Evolutionary conservation across 495 filamentous ascomycete species (phyloP).

Genomic region (Penicillium nucicola): DNA sequence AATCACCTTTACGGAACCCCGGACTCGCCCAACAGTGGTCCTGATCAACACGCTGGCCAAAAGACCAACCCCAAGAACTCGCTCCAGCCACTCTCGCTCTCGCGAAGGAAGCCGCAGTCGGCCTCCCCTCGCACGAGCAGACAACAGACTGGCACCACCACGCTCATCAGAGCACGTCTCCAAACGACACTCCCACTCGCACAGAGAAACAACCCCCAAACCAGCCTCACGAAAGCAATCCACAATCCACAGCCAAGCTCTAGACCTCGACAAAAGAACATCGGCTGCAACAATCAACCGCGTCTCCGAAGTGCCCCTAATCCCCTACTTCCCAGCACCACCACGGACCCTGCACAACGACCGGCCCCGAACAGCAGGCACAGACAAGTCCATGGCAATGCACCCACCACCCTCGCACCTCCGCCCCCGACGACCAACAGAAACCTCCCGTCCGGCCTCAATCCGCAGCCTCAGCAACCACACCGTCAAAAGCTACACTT

Average conservation of each 20-base stretch:
- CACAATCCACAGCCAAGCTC: not conserved
- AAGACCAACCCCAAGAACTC: constrained; percentile 11
- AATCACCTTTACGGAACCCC: constrained; percentile 34
- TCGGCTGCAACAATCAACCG: constrained; percentile 20
- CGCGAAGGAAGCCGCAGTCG: constrained; percentile 18
- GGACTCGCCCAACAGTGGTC: constrained; percentile 34
- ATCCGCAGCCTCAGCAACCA: constrained; percentile 29
- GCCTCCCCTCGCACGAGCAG: constrained; percentile 9
- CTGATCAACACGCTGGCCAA: constrained; percentile 30
- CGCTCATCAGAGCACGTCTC: not conserved
- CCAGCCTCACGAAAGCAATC: not conserved
- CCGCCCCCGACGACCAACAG: constrained; percentile 16
- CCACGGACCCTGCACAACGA: constrained; percentile 6
- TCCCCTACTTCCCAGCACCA: constrained; percentile 20
- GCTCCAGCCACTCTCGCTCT: constrained; percentile 9
- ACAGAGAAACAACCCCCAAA: not conserved
- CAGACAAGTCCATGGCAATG: constrained; percentile 16
- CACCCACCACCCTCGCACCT: constrained; percentile 5
- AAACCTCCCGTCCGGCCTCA: constrained; percentile 21
- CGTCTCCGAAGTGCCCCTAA: constrained; percentile 26
- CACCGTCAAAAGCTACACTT: constrained; percentile 21
- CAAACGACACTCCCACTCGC: not conserved
- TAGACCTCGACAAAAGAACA: not conserved
- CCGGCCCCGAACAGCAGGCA: constrained; percentile 25
- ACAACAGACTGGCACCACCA: constrained; percentile 10